Base-by-base conservation (phyloP, 1,284 basidiomycete species). In the Abortiporus biennis region DNA sequence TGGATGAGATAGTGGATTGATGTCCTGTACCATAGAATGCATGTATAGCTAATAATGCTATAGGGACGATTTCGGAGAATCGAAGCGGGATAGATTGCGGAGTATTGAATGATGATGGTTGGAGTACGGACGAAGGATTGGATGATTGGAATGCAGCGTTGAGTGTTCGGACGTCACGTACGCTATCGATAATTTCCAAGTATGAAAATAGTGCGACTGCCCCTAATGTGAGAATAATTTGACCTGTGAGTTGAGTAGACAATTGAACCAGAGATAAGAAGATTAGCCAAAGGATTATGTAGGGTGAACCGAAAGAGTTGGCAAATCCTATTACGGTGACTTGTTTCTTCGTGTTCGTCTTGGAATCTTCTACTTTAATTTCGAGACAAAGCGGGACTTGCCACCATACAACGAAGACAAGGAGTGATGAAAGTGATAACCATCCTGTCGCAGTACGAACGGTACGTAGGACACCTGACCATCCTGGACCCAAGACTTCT, bases 11-110 rank as follows among this genome's bases (percentile, higher is more conserved):
- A 0, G 86, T 86, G 0, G 92, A 76, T 63, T 98, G 93, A 58
- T 99, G 95, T 1, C 95, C 95, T 0, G 94, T 96, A 0, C 77
- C 69, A 60, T 89, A 92, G 74, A 95, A 98, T 6, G 76, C 63
- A 42, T 89, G 71, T 36, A 85, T 59, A 0, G 79, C 83, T n/a
- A 93, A 71, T 4, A 95, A 71, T 1, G 85, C 82, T 15, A 95
- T 58, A 0, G 84, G 81, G 1, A 80, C 69, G 22, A 86, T 63
- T 48, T 92, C 87, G 1, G 72, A 64, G 61, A 94, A 89, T 20
- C 27, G 23, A 4, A 43, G 12, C 6, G 60, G 59, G 3, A 85
- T 66, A 61, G 9, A 61, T 45, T 9, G 44, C 42, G 1, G 52
- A 47, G 6, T 61, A 55, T 5, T 57, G 60, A 23, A 60, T 47